Percentiles rank a stretch among this genome's conserved stretches.
Evolutionary conservation across 371 early-diverging fungal genomes (phyloP).

Genomic region (Nematocida sp.): DNA sequence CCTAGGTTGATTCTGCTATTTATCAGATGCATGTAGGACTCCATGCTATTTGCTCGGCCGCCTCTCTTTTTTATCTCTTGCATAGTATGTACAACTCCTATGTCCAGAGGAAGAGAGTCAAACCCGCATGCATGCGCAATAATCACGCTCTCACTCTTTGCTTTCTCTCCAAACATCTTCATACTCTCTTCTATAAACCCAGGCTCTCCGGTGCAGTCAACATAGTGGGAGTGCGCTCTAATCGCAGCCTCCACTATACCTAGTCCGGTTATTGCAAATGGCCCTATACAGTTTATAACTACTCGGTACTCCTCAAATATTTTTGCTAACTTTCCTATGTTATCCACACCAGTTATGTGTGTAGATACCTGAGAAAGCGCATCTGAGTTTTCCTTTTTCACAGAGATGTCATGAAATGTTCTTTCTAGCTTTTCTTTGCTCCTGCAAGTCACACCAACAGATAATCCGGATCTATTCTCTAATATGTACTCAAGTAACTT

Average conservation of each 20-base stretch:
- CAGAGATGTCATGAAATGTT: slow-evolving; percentile 20
- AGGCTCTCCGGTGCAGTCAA: slow-evolving; percentile 84
- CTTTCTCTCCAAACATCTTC: slow-evolving; percentile 74
- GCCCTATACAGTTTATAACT: slow-evolving; percentile 80
- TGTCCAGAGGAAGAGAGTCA: slow-evolving; percentile 80
- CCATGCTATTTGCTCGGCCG: not conserved
- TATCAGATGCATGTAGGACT: slow-evolving; percentile 46
- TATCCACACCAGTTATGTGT: slow-evolving; percentile 74
- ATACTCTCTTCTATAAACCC: slow-evolving; percentile 75
- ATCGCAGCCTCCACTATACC: slow-evolving; percentile 80
- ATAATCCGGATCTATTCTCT: slow-evolving; percentile 35
- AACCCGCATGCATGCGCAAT: slow-evolving; percentile 83
- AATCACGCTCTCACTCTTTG: slow-evolving; percentile 73
- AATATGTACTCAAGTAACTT: slow-evolving; percentile 75
- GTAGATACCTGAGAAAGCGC: slow-evolving; percentile 22
- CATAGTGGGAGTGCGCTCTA: slow-evolving; percentile 77
- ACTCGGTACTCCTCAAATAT: slow-evolving; percentile 74
- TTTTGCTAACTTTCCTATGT: slow-evolving; percentile 72
- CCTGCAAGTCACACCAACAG: slow-evolving; percentile 76
- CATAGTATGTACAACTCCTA: slow-evolving; percentile 64
- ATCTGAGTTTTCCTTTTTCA: slow-evolving; percentile 53
- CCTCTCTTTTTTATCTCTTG: slow-evolving; percentile 24
- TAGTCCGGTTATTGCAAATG: slow-evolving; percentile 76
- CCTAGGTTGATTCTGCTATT: slow-evolving; percentile 50
- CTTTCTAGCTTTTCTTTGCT: slow-evolving; percentile 71